Base-by-base conservation (phyloP, 177 flowering plant genomes). In the Tripterygium wilfordii region DNA sequence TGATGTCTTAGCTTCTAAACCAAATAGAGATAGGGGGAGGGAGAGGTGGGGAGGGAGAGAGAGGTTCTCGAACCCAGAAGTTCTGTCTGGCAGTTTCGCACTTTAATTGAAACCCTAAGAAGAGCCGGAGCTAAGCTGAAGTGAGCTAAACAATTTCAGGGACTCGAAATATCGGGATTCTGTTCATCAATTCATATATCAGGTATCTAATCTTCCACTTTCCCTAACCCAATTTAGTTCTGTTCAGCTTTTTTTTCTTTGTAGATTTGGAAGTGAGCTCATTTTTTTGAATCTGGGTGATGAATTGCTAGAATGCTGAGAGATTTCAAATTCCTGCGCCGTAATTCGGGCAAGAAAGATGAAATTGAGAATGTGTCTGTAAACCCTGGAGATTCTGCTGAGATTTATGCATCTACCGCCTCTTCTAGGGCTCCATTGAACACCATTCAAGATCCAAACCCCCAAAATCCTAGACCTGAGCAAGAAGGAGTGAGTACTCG, bases 331-430 rank as follows among this genome's bases (percentile, higher is more conserved):
- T 55, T 71, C 49, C 42, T 73, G 48, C 76, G 85, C 8, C 77
- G 83, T 13, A 72, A 80, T 51, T 61, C 75, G 7, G 71, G 72
- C 2, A 83, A 81, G 65, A 71, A 57, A 45, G 96, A 80, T 33
- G 96, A 79, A 48, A 60, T 64, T 26, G 99, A 92, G 81, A 92
- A 89, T 61, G 65, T 86, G 21, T 84, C 85, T 0, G 44, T 64
- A 28, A 75, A 74, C 45, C 59, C 72, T 22, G 58, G 26, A 24
- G 80, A 75, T 29, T 51, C 65, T 3, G 22, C 51, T 19, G 45
- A 47, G 10, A 45, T 48, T 49, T 68, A 51, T 20, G 10, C 47
- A 2, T 49, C 23, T 17, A 1, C 25, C 5, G 88, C 74, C 23
- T 33, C 57, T 22, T 43, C 68, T 10, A 68, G 96, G 61, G 60